Evolutionary conservation across 1,139 yeast genomes (phyloP).

Genomic region (Saccharomyces hybrid): DNA sequence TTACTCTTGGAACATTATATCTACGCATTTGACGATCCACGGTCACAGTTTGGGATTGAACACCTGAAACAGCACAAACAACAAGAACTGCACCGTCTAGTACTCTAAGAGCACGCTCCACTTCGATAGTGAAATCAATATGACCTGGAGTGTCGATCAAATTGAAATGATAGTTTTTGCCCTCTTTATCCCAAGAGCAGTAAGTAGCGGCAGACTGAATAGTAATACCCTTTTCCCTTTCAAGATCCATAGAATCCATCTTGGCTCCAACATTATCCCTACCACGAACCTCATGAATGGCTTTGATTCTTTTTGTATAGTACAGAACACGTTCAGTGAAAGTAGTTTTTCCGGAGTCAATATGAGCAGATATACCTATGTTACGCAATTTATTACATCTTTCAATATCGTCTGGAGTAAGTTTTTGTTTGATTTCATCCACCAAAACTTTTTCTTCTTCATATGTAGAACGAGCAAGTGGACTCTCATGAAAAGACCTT

Average conservation of each 20-base stretch:
- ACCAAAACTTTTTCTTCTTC: constrained; percentile 66
- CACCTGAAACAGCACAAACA: constrained; percentile 97
- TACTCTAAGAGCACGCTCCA: constrained; percentile 93
- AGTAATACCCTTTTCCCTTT: constrained; percentile 95
- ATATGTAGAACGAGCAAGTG: constrained; percentile 34
- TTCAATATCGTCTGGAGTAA: constrained; percentile 51
- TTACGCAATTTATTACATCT: constrained; percentile 66
- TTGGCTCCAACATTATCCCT: constrained; percentile 97
- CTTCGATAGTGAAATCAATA: constrained; percentile 97
- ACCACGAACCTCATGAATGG: constrained; percentile 97
- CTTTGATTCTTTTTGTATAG: constrained; percentile 95
- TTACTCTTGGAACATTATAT: constrained; percentile 92
- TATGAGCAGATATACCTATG: constrained; percentile 96
- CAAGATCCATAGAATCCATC: constrained; percentile 97
- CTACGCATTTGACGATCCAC: constrained; percentile 99
- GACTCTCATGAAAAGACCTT: constrained; percentile 23
- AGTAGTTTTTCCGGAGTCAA: constrained; percentile 94
- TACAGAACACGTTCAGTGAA: constrained; percentile 94
- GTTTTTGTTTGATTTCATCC: constrained; percentile 47
- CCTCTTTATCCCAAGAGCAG: constrained; percentile 86
- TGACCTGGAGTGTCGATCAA: constrained; percentile 98
- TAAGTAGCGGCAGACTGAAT: constrained; percentile 98
- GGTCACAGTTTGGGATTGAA: constrained; percentile 96
- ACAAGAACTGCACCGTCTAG: constrained; percentile 97
- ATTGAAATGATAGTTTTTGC: constrained; percentile 72